Evolutionary conservation across 352 stramenopile genomes (phyloP).

Genomic region (Phytophthora fragariae): DNA sequence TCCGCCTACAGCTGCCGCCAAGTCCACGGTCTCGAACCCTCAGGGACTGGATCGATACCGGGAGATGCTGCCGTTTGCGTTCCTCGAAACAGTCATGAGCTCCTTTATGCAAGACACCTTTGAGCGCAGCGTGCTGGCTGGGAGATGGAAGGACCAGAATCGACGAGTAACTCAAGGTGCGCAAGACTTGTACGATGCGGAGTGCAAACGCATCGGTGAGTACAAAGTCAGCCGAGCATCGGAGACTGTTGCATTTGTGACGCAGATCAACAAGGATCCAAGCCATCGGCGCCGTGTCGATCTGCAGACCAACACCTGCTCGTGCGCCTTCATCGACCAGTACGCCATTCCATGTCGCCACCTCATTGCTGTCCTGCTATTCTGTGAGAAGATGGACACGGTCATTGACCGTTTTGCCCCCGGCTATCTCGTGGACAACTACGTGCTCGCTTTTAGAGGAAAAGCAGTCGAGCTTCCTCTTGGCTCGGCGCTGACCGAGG

Average conservation of each 20-base stretch:
- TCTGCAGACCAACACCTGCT: slow-evolving; percentile 51
- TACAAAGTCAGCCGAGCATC: slow-evolving; percentile 65
- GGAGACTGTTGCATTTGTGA: slow-evolving; percentile 62
- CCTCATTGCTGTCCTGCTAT: slow-evolving; percentile 63
- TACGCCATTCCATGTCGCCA: slow-evolving; percentile 67
- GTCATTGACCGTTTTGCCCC: slow-evolving; percentile 51
- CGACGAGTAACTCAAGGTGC: slow-evolving; percentile 56
- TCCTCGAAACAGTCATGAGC: slow-evolving; percentile 55
- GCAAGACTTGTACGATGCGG: slow-evolving; percentile 58
- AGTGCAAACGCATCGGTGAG: slow-evolving; percentile 55
- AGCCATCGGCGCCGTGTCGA: slow-evolving; percentile 50
- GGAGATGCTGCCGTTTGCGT: slow-evolving; percentile 52
- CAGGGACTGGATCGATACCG: slow-evolving; percentile 35
- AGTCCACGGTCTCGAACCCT: slow-evolving; percentile 1
- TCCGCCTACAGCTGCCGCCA: not conserved
- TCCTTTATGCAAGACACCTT: slow-evolving; percentile 53
- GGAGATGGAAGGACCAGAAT: slow-evolving; percentile 48
- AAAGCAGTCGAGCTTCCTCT: slow-evolving; percentile 62
- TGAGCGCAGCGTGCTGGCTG: slow-evolving; percentile 45
- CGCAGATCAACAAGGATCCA: slow-evolving; percentile 46
- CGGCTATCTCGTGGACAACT: slow-evolving; percentile 57
- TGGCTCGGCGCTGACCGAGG: slow-evolving; percentile 36
- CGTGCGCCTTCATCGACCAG: slow-evolving; percentile 67
- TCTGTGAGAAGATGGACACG: slow-evolving; percentile 58
- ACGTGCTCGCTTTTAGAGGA: slow-evolving; percentile 37